Percentiles rank a stretch among this genome's conserved stretches.
Evolutionary conservation across 2,329 filamentous ascomycete genomes (phyloP).

Genomic region (Stemphylium lycopersici): DNA sequence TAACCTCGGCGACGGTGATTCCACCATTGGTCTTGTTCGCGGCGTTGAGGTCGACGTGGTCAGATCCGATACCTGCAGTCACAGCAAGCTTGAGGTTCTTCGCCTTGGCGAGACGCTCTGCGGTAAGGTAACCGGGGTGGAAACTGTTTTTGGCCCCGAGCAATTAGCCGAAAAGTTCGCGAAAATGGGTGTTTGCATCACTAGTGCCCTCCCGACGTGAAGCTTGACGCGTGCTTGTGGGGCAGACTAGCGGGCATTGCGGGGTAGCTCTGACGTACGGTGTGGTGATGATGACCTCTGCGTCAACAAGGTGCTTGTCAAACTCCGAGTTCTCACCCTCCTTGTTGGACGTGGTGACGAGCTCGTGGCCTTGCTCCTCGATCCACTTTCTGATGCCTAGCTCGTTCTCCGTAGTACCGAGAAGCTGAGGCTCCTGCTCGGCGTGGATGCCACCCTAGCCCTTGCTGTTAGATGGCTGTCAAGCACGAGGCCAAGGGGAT

Average conservation of each 20-base stretch:
- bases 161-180: conserved; percentile 20
- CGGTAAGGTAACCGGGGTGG: conserved; percentile 97
- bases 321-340: conserved; percentile 92
- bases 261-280: conserved; percentile 65
- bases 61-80: conserved; percentile 96
- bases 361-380: conserved; percentile 93
- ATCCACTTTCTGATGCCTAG: conserved; percentile 97
- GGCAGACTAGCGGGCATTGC: conserved; percentile 34
- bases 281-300: conserved; percentile 98
- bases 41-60: conserved; percentile 95
- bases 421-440: conserved; percentile 82
- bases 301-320: conserved; percentile 93
- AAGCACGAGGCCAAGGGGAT: conserved; percentile 9
- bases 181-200: conserved; percentile 13
- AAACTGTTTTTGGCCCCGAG: conserved; percentile 64
- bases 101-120: conserved; percentile 93
- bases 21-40: conserved; percentile 99
- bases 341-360: conserved; percentile 97
- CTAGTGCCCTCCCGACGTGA: conserved; percentile 17
- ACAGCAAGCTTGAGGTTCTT: conserved; percentile 99
- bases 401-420: conserved; percentile 98
- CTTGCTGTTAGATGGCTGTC: conserved; percentile 24
- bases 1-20: conserved; percentile 96
- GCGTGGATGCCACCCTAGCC: conserved; percentile 79
- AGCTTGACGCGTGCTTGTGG: conserved; percentile 32